Evolutionary conservation across 768 basidiomycete species (phyloP).

Genomic region (Rhodotorula toruloides): DNA sequence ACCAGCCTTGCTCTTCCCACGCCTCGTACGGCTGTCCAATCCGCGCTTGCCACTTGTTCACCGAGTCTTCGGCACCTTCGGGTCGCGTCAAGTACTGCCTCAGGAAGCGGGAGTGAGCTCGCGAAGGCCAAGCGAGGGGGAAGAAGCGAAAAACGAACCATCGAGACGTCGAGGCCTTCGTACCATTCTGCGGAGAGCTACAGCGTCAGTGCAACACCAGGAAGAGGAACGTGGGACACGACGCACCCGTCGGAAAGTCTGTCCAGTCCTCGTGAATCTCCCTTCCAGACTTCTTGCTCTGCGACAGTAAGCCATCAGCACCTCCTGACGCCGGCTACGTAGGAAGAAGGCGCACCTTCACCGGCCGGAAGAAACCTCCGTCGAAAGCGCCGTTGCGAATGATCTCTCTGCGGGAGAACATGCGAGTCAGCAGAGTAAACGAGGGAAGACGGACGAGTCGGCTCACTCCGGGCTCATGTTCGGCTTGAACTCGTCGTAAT

Average conservation of each 20-base stretch:
- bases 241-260: conserved; percentile 15
- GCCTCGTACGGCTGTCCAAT: conserved; percentile 27
- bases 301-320: not conserved
- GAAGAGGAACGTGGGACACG: not conserved
- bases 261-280: conserved; percentile 32
- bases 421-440: no score
- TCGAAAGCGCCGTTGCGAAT: conserved; percentile 19
- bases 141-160: conserved; percentile 1
- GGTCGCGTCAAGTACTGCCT: conserved; percentile 28
- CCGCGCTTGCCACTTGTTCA: conserved; percentile 24
- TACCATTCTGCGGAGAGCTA: conserved; percentile 11
- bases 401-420: conserved; percentile 5
- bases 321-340: not conserved
- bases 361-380: conserved; percentile 25
- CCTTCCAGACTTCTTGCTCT: conserved; percentile 8
- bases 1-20: conserved; percentile 32
- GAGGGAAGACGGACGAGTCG: no score
- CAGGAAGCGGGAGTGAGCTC: not conserved
- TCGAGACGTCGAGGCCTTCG: conserved; percentile 11
- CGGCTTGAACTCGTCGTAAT: conserved; percentile 18
- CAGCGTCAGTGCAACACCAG: no score
- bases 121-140: not conserved
- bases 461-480: conserved; percentile 18
- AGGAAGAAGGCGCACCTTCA: conserved; percentile 4
- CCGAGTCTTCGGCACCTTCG: conserved; percentile 3